These are phyloP conservation scores for Pseudogymnoascus sp. DNA, from an alignment of 2,329 filamentous ascomycete species.

Conservation along the genomic window DNA sequence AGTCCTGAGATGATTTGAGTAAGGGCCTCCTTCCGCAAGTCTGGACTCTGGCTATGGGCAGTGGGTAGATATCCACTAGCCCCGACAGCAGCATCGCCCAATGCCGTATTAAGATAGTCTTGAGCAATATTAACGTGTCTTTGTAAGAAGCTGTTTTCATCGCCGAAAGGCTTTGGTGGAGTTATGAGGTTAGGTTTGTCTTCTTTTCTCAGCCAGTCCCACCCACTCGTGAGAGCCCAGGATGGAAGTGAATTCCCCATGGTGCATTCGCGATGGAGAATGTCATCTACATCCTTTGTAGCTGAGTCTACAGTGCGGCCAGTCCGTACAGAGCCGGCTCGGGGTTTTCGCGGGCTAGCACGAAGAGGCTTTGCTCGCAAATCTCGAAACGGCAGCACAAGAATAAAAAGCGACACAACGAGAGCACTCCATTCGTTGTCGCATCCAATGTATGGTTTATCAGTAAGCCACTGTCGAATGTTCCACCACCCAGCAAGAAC, in stretches of 20 bases:
- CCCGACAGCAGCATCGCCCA: conserved; percentile 50
- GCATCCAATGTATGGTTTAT: conserved; percentile 39
- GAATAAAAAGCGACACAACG: conserved; percentile 55
- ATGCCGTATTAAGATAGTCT: conserved; percentile 55
- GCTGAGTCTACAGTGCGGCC: conserved; percentile 38
- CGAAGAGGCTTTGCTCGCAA: conserved; percentile 28
- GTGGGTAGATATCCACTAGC: conserved; percentile 60
- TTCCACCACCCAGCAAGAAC: conserved; percentile 69
- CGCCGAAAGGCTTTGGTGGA: conserved; percentile 30
- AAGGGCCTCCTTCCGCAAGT: conserved; percentile 52
- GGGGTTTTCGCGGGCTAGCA: conserved; percentile 32
- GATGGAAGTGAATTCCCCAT: conserved; percentile 33
- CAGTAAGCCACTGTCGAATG: conserved; percentile 60
- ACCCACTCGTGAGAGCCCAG: conserved; percentile 58
- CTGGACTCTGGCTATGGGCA: conserved; percentile 39
- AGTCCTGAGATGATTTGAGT: conserved; percentile 67
- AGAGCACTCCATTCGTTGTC: conserved; percentile 66
- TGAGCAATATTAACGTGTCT: conserved; percentile 53
- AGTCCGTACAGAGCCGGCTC: conserved; percentile 37
- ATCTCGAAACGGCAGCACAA: conserved; percentile 54
- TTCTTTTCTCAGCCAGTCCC: conserved; percentile 65
- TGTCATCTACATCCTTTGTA: conserved; percentile 39
- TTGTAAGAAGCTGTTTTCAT: conserved; percentile 47
- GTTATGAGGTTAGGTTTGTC: conserved; percentile 30
- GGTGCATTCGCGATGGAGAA: conserved; percentile 38